phyloP scores from a whole-genome alignment of 2,329 filamentous ascomycete species.

The Xylariaceae sp. region DNA sequence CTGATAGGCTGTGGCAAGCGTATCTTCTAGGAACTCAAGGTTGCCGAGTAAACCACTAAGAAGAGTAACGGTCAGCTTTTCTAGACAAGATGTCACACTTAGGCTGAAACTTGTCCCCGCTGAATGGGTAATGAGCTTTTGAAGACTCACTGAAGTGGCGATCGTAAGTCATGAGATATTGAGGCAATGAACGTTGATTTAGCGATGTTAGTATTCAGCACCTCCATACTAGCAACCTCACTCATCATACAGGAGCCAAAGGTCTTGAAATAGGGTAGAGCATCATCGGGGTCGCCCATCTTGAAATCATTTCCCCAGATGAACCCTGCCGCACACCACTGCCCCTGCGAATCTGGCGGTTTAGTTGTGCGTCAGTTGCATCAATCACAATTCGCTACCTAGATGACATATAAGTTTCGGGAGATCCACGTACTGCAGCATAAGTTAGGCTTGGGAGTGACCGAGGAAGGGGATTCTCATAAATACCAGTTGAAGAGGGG shows the following conservation, averaged over 20 bases:
- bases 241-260: conserved; percentile 53
- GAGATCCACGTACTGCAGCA: too few species aligned
- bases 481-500: conserved; percentile 32
- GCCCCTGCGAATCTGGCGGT: conserved; percentile 28
- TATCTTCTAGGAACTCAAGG: conserved; percentile 48
- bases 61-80: background rate
- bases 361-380: too few species aligned
- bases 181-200: conserved; percentile 59
- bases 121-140: background rate
- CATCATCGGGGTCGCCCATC: conserved; percentile 37
- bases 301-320: conserved; percentile 35
- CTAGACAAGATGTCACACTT: background rate
- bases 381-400: too few species aligned
- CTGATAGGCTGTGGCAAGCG: conserved; percentile 37
- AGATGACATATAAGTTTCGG: too few species aligned
- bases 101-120: background rate
- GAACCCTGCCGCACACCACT: conserved; percentile 36
- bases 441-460: too few species aligned
- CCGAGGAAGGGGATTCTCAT: too few species aligned
- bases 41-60: conserved; percentile 49
- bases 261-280: conserved; percentile 34
- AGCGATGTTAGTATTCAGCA: conserved; percentile 48
- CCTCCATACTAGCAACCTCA: conserved; percentile 53
- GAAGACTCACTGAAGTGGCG: conserved; percentile 43
- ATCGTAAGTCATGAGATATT: conserved; percentile 57